phyloP scores from a whole-genome alignment of 257 asterid species.

The Solanum phureja region DNA sequence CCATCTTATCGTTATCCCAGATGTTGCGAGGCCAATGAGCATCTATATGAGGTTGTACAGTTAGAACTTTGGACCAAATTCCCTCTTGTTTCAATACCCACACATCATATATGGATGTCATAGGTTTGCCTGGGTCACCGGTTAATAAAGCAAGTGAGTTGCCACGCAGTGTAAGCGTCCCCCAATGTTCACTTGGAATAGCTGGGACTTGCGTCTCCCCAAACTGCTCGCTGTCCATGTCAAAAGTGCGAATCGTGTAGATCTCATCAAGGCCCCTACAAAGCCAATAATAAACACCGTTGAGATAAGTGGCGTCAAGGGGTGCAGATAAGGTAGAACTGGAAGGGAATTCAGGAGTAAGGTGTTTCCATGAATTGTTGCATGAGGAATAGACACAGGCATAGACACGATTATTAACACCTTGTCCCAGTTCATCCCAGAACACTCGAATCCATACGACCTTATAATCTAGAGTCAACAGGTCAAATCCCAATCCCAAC shows the following conservation, averaged over 20 bases:
- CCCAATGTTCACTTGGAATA: no score
- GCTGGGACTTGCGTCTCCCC: no score
- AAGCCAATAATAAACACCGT: background rate
- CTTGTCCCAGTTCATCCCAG: no score
- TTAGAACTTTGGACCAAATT: background rate
- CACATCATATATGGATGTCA: background rate
- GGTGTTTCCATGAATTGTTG: background rate
- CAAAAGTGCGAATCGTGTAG: no score
- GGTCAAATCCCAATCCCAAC: no score
- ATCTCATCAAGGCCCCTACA: no score
- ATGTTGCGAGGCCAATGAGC: background rate
- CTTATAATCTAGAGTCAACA: no score
- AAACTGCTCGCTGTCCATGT: no score
- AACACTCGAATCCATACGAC: no score
- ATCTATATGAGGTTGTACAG: background rate
- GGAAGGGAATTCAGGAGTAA: background rate
- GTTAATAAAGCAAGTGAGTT: no score
- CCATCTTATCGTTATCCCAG: background rate
- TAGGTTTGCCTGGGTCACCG: background rate
- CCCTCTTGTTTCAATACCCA: background rate
- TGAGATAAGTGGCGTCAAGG: background rate
- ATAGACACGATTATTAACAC: background rate
- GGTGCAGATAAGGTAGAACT: background rate
- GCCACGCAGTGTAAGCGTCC: no score
- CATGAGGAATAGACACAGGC: background rate